Evolutionary conservation across 208 protist species (phyloP), one percentile per base, ranked within the genome.

Genomic region (Acanthamoeba triangularis): DNA sequence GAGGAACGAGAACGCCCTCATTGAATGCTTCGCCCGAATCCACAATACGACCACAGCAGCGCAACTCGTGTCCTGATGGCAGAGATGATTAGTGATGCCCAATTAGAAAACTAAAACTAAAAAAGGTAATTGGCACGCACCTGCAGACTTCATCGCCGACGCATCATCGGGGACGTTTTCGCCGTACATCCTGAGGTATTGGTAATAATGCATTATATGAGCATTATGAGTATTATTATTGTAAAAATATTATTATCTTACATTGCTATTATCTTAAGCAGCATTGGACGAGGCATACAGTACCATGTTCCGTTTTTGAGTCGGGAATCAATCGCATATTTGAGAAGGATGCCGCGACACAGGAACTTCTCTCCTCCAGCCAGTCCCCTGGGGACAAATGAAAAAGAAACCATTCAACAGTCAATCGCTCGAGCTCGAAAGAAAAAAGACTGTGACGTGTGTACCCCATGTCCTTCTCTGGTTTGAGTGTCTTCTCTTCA

Each of bases 151-250:
- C 90, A 94, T 94, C 20, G 90, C 90, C 35, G 90, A 72, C 16
- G 90, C 90, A 52, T 94, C 90, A 30, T 74, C 33, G 20, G 90
- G 90, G 23, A 80, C 35, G 47, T 94, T 54, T 16, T 80, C 65
- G n/a, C 90, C 90, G 52, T 94, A 94, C 90, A 94, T 94, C 90
- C 87, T 93, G 49, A 37, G n/a, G 6, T 74, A 56, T 85, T 85
- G 76, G n/a, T 85, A 33, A 47, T 33, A 69, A 52, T 41, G 25
- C 16, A 91, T 23, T n/a, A 91, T 11, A 91, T 8, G 37, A 18
- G 11, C 23, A 20, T 25, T 28, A 35, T 16, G 47, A 20, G 23
- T 41, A n/a, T n/a, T 41, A 90, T 25, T 16, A n/a, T 52, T 52
- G 54, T 61, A 65, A 90, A n/a, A n/a, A n/a, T n/a, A n/a, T n/a